Percentiles rank a stretch among this genome's conserved stretches.
These are phyloP conservation scores for Leishmania tarentolae DNA, from an alignment of 208 protist species.

Conservation along the genomic window DNA sequence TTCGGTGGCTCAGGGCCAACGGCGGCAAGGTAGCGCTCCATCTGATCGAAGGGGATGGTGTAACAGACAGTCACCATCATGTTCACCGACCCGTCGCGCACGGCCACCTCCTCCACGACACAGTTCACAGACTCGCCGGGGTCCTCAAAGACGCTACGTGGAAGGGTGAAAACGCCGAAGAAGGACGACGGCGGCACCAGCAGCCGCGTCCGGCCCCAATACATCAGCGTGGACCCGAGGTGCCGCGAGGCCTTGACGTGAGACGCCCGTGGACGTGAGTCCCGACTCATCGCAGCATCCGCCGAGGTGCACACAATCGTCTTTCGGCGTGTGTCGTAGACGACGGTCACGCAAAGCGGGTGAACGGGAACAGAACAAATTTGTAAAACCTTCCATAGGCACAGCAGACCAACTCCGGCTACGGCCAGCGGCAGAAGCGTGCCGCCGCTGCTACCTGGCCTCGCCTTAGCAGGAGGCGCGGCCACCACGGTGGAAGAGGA, in stretches of 20 bases:
- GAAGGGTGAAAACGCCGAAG: slow-evolving; percentile 78
- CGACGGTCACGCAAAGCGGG: slow-evolving; percentile 72
- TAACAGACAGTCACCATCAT: slow-evolving; percentile 73
- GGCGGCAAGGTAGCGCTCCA: slow-evolving; percentile 83
- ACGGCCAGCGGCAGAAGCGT: slow-evolving; percentile 57
- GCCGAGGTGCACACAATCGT: slow-evolving; percentile 67
- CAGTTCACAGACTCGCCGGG: slow-evolving; percentile 65
- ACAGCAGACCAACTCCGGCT: slow-evolving; percentile 34
- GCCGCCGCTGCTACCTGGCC: slow-evolving; percentile 4
- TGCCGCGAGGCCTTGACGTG: slow-evolving; percentile 62
- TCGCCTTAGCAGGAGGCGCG: neutral
- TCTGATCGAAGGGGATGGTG: slow-evolving; percentile 65
- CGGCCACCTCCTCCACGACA: slow-evolving; percentile 54
- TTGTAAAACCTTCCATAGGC: slow-evolving; percentile 52
- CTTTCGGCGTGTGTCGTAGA: slow-evolving; percentile 82
- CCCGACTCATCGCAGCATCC: slow-evolving; percentile 42
- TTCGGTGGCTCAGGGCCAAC: slow-evolving; percentile 76
- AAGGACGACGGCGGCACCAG: slow-evolving; percentile 73
- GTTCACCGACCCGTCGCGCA: slow-evolving; percentile 65
- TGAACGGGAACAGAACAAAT: slow-evolving; percentile 62
- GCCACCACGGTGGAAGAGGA: neutral
- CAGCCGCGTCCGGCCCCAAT: slow-evolving; percentile 45
- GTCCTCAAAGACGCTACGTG: slow-evolving; percentile 49
- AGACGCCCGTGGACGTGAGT: slow-evolving; percentile 40
- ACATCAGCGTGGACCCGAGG: slow-evolving; percentile 51